A percentile compares a stretch with the other conserved stretches of the same genome.
Evolutionary conservation across 1,284 basidiomycete genomes (phyloP).

Genomic region (Cryptococcus jaspeensis): DNA sequence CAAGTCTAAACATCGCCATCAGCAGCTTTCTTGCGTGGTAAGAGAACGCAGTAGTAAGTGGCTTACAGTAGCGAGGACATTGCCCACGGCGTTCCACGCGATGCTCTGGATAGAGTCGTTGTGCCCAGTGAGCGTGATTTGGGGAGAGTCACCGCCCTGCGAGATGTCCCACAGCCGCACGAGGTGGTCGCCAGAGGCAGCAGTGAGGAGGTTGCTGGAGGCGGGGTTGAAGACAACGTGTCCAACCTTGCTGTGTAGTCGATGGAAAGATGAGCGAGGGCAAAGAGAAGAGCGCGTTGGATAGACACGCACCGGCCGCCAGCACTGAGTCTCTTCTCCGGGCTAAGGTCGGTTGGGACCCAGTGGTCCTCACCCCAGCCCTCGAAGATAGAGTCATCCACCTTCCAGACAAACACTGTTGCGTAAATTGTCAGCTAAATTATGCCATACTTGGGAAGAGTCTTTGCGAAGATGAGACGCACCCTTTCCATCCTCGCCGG

Average conservation of each 20-base stretch:
- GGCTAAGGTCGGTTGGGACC: slow-evolving; percentile 79
- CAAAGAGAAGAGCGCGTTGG: not conserved
- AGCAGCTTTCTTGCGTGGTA: not conserved
- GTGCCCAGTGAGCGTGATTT: slow-evolving; percentile 69
- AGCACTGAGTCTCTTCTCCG: slow-evolving; percentile 56
- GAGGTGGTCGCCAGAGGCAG: slow-evolving; percentile 81
- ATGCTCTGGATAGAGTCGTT: slow-evolving; percentile 85
- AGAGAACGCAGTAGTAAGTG: not conserved
- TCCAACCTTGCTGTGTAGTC: slow-evolving; percentile 82
- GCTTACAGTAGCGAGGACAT: slow-evolving; percentile 58
- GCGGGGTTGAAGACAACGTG: slow-evolving; percentile 95
- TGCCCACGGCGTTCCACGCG: slow-evolving; percentile 80
- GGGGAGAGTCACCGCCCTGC: slow-evolving; percentile 60
- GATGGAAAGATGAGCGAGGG: slow-evolving; percentile 43
- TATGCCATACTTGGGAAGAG: not conserved
- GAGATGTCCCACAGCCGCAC: slow-evolving; percentile 91
- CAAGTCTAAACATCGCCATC: slow-evolving; percentile 61
- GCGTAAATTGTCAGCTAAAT: not conserved
- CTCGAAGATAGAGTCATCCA: slow-evolving; percentile 67
- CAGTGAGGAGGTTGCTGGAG: slow-evolving; percentile 80
- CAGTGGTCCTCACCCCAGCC: slow-evolving; percentile 84
- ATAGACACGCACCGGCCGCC: slow-evolving; percentile 46
- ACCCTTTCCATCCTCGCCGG: slow-evolving; percentile 85
- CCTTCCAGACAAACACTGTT: slow-evolving; percentile 77
- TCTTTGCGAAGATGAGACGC: slow-evolving; percentile 5